Evolutionary conservation across 352 stramenopile species (phyloP), one percentile per base, ranked within the genome.

Genomic region (Plasmopara muralis): DNA sequence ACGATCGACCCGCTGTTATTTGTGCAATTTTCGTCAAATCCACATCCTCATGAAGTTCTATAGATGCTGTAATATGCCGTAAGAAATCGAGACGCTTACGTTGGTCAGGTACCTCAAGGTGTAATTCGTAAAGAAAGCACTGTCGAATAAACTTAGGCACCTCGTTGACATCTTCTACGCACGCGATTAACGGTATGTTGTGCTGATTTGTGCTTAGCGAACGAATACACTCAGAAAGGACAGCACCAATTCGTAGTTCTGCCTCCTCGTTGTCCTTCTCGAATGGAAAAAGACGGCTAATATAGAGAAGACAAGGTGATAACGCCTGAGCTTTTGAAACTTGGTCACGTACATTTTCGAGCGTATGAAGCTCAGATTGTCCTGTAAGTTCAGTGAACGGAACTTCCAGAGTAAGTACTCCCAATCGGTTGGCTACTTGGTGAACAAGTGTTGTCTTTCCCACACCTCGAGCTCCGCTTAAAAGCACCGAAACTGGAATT

Each of bases 71-170:
- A 12, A 78, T 62, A 29, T 89, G 68, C 38, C 74, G 35, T 30
- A 91, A 61, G 44, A 89, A 83, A 15, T 72, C 63, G 0, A 83
- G 57, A 18, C 80, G 78, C 9, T 75, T 67, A 4, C 53, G 35
- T 16, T 83, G 71, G 35, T 88, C 75, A 0, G 81, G 80, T 5
- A 71, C 68, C 46, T 90, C 78, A 2, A 91, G 52, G 30, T 72
- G 49, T 52, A 90, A 65, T 38, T 90, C 78, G 44, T 93, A 91
- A 39, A 90, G 53, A 47, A 93, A 91, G 30, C 77, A 83, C 51
- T 90, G 74, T 25, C 81, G 80, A 35, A 93, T 76, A 42, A 87
- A 87, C 57, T 87, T 87, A 6, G 80, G 80, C 4, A 93, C 72
- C 46, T 90, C 83, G 9, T 60, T 81, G 34, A 83, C 62, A 38